These are phyloP conservation scores for Heterobasidion annosum DNA, from an alignment of 1,284 basidiomycete genomes.

Conservation along the genomic window DNA sequence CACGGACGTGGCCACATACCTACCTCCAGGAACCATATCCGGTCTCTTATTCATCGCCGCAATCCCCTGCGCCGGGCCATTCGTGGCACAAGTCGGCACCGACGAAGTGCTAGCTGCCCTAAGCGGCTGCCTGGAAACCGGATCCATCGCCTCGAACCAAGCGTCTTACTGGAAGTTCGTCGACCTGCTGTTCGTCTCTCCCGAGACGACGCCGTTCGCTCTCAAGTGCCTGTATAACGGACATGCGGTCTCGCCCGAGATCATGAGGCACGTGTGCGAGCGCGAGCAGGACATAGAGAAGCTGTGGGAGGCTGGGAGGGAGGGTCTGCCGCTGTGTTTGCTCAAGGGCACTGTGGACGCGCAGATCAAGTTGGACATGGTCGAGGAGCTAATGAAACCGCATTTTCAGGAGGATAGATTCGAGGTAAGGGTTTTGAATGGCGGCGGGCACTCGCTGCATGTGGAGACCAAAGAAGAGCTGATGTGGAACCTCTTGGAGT, in stretches of 20 bases:
- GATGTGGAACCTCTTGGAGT: not conserved
- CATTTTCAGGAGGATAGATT: not conserved
- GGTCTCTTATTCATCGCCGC: not conserved
- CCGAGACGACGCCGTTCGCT: not conserved
- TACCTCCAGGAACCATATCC: not conserved
- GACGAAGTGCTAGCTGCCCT: not conserved
- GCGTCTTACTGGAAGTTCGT: not conserved
- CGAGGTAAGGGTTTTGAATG: not conserved
- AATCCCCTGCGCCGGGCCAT: not conserved
- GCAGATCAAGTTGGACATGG: no score
- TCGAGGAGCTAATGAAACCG: not conserved
- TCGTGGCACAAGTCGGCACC: not conserved
- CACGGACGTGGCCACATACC: not conserved
- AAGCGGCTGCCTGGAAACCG: not conserved
- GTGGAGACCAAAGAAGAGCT: not conserved
- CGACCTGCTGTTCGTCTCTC: not conserved
- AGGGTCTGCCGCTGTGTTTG: not conserved
- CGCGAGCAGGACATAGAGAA: not conserved
- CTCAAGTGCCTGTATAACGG: not conserved
- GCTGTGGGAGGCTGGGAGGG: not conserved
- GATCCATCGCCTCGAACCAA: not conserved
- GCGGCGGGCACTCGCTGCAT: not conserved
- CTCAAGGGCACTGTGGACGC: not conserved
- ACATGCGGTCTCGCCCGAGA: not conserved
- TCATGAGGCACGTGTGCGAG: not conserved